Conservation (phyloP, 148 eudicot species). For the Cornus suecica region DNA sequence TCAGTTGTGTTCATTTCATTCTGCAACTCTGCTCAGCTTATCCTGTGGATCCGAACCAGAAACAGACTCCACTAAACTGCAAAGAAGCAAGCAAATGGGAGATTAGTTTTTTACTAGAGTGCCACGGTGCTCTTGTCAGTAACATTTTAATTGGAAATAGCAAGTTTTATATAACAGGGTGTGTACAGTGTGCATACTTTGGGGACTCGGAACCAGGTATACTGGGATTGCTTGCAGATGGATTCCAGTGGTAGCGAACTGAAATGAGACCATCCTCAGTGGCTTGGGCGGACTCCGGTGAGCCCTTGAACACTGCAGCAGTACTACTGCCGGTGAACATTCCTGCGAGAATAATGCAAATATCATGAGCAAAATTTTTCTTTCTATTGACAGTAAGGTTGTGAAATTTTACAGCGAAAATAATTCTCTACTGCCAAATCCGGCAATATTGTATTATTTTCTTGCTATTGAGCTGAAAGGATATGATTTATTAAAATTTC, state of each 20-base stretch:
- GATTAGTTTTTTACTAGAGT: neutral
- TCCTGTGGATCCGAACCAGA: conserved; percentile 7
- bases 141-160: neutral
- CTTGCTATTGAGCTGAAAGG: too few relatives aligned
- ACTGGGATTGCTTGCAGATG: conserved; percentile 24
- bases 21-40: conserved; percentile 19
- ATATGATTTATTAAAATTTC: neutral
- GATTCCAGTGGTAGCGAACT: conserved; percentile 25
- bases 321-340: conserved; percentile 37
- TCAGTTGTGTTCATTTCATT: conserved; percentile 2
- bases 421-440: neutral
- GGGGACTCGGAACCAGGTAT: conserved; percentile 25
- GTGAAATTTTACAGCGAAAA: neutral
- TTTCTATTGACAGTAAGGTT: neutral
- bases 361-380: neutral
- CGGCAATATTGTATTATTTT: too few relatives aligned
- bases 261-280: conserved; percentile 29
- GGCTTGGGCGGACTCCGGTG: conserved; percentile 34
- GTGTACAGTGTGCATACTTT: conserved; percentile 24
- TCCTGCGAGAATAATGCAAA: conserved; percentile 30
- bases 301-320: conserved; percentile 28
- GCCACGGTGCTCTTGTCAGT: neutral
- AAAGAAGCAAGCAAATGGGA: neutral
- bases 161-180: neutral
- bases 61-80: conserved; percentile 26